Percentiles rank a stretch among this genome's conserved stretches.
phyloP scores from a whole-genome alignment of 2,329 filamentous ascomycete genomes.

The Fusarium sp. region DNA sequence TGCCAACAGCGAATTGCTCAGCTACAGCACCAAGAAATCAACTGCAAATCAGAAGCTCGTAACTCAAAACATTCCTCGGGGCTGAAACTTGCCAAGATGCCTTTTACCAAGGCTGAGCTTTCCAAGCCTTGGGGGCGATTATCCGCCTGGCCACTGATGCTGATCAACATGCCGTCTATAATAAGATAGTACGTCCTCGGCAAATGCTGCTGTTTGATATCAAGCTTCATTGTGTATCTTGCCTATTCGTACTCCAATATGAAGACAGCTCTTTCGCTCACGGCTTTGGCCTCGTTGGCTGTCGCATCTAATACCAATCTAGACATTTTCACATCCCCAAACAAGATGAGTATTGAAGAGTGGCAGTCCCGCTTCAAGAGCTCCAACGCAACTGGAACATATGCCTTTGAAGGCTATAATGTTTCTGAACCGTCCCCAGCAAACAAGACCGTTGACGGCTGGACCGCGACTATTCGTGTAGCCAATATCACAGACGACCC shows the following conservation, averaged over 20 bases:
- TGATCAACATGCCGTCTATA: slow-evolving; percentile 4
- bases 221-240: background rate
- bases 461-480: slow-evolving; percentile 24
- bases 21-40: background rate
- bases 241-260: background rate
- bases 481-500: slow-evolving; percentile 29
- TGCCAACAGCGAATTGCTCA: background rate
- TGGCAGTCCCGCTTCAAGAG: slow-evolving; percentile 26
- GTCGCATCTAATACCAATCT: slow-evolving; percentile 8
- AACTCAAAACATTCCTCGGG: background rate
- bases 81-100: background rate
- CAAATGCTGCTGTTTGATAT: background rate
- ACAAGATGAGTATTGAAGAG: slow-evolving; percentile 2
- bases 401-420: slow-evolving; percentile 21
- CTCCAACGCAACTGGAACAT: slow-evolving; percentile 22
- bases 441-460: slow-evolving; percentile 12
- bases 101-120: slow-evolving; percentile 1
- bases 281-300: background rate
- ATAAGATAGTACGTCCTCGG: background rate
- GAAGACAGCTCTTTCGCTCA: background rate
- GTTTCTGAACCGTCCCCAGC: slow-evolving; percentile 21
- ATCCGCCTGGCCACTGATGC: background rate
- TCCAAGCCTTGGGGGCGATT: background rate
- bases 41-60: background rate
- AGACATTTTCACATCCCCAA: background rate